These are phyloP conservation scores for Marasmius fiardii DNA, from an alignment of 1,284 basidiomycete species.

Conservation along the genomic window DNA sequence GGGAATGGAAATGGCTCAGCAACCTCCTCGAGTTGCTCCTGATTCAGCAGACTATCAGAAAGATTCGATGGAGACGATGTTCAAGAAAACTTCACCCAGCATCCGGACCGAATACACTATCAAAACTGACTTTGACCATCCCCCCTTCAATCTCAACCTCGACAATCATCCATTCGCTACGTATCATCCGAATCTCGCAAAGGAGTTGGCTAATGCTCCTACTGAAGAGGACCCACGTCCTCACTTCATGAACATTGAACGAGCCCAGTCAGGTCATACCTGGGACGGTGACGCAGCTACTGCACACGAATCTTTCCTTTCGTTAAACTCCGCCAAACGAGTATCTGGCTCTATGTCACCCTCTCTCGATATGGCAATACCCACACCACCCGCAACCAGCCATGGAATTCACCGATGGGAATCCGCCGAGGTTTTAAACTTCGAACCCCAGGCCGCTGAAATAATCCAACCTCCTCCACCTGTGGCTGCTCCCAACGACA, in stretches of 20 bases:
- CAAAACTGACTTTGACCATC: slow-evolving; percentile 33
- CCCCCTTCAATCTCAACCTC: slow-evolving; percentile 32
- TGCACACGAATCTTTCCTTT: slow-evolving; percentile 47
- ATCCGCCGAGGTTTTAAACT: slow-evolving; percentile 63
- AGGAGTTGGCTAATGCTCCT: slow-evolving; percentile 38
- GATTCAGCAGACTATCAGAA: slow-evolving; percentile 22
- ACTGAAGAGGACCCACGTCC: slow-evolving; percentile 34
- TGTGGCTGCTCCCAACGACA: slow-evolving; percentile 16
- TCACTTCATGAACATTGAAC: slow-evolving; percentile 35
- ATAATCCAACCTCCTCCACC: slow-evolving; percentile 22
- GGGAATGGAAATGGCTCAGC: slow-evolving; percentile 21
- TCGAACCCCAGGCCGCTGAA: slow-evolving; percentile 29
- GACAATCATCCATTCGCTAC: slow-evolving; percentile 38
- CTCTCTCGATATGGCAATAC: slow-evolving; percentile 49
- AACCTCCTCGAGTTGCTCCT: background rate
- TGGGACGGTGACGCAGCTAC: slow-evolving; percentile 57
- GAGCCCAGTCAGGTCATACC: slow-evolving; percentile 33
- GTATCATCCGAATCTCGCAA: slow-evolving; percentile 52
- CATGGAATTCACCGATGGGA: slow-evolving; percentile 59
- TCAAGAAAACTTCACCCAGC: slow-evolving; percentile 58
- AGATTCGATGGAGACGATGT: slow-evolving; percentile 58
- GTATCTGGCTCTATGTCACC: slow-evolving; percentile 43
- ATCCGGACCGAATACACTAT: slow-evolving; percentile 46
- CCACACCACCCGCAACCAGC: slow-evolving; percentile 51
- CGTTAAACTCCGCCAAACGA: slow-evolving; percentile 33